phyloP scores from a whole-genome alignment of 768 basidiomycete genomes.

The Podaxis pistillaris region DNA sequence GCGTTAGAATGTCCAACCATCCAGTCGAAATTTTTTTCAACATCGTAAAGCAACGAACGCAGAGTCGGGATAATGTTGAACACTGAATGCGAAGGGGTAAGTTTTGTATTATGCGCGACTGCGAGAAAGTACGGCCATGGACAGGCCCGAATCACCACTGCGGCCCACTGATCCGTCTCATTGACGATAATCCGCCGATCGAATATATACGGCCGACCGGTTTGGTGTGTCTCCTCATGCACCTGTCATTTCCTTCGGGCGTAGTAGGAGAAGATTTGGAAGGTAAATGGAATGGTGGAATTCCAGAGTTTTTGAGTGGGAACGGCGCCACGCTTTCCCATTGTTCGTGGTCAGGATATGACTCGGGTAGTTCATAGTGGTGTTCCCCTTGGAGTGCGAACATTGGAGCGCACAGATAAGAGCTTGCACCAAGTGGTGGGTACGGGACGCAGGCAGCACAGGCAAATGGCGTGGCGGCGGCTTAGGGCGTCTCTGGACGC shows the following conservation, averaged over 20 bases:
- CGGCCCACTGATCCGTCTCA: neutral
- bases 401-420: neutral
- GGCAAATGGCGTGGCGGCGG: neutral
- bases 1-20: too few relatives aligned
- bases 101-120: neutral
- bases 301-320: neutral
- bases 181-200: slow-evolving; percentile 3
- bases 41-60: too few relatives aligned
- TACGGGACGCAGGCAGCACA: neutral
- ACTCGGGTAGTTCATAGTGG: neutral
- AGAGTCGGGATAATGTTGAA: too few relatives aligned
- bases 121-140: neutral
- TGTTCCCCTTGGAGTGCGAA: neutral
- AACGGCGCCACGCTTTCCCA: neutral
- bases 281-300: neutral
- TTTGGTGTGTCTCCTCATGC: neutral
- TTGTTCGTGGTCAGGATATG: neutral
- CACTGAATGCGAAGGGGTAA: neutral
- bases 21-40: too few relatives aligned
- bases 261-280: neutral
- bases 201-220: slow-evolving; percentile 1
- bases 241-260: neutral
- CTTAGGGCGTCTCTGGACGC: neutral
- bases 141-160: neutral
- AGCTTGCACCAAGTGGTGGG: neutral